These are phyloP conservation scores for Phytophthora aleatoria DNA, from an alignment of 352 stramenopile species.

Conservation along the genomic window DNA sequence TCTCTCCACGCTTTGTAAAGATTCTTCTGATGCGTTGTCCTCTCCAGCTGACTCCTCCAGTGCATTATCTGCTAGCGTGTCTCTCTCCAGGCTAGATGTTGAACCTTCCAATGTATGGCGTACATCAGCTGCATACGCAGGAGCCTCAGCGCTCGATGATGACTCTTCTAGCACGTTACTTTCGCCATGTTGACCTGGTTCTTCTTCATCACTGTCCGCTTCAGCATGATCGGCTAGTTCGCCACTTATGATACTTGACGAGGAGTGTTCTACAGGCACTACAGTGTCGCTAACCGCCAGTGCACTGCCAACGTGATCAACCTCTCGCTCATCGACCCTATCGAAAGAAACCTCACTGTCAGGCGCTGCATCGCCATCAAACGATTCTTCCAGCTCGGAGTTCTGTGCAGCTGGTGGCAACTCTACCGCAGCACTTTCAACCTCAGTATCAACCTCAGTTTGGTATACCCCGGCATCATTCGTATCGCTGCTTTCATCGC, in stretches of 20 bases:
- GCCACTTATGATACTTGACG: too few species aligned
- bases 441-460: background rate
- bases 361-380: constrained; percentile 7
- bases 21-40: background rate
- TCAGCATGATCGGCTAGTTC: too few species aligned
- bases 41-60: constrained; percentile 14
- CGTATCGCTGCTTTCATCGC: constrained; percentile 1
- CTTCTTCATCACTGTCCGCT: background rate
- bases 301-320: background rate
- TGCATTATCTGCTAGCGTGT: background rate
- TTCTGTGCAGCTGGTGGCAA: background rate
- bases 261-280: too few species aligned
- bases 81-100: background rate
- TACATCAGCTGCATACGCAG: background rate
- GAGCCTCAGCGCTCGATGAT: background rate
- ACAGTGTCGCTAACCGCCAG: too few species aligned
- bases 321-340: background rate
- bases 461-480: background rate
- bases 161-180: constrained; percentile 4
- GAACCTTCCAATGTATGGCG: background rate
- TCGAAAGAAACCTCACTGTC: constrained; percentile 6
- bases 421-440: background rate
- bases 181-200: background rate
- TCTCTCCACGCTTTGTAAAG: background rate
- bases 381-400: background rate